phyloP scores from a whole-genome alignment of 2,329 filamentous ascomycete species.

The Bipolaris cookei region DNA sequence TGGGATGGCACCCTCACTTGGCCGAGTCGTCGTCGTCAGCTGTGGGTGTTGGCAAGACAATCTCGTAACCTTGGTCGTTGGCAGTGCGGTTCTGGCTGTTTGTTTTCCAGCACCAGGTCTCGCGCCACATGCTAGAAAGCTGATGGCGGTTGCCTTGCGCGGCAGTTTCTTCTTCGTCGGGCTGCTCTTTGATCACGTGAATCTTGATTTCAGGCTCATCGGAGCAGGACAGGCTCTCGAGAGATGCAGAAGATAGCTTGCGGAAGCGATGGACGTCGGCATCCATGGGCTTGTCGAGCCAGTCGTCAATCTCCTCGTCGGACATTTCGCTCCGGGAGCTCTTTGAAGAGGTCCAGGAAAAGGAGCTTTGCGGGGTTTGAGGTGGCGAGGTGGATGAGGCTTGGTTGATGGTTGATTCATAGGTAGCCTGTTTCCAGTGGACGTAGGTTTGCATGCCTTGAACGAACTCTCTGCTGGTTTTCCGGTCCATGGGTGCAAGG shows the following conservation, averaged over 20 bases:
- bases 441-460: conserved; percentile 19
- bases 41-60: not conserved
- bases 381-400: conserved; percentile 6
- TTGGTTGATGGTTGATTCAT: conserved; percentile 4
- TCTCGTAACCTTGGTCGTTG: not conserved
- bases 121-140: conserved; percentile 10
- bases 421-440: conserved; percentile 15
- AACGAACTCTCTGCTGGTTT: conserved; percentile 8
- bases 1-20: not conserved
- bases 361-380: conserved; percentile 9
- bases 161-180: conserved; percentile 6
- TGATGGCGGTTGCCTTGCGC: not conserved
- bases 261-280: conserved; percentile 25
- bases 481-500: conserved; percentile 11
- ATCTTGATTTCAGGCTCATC: conserved; percentile 9
- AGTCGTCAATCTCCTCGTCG: conserved; percentile 29
- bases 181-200: conserved; percentile 15
- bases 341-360: conserved; percentile 9
- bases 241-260: conserved; percentile 12
- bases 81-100: not conserved
- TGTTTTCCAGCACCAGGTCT: conserved; percentile 12
- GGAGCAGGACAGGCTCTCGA: not conserved
- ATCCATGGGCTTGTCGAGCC: conserved; percentile 26
- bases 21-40: not conserved
- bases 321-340: conserved; percentile 23